These are phyloP conservation scores for Plantago coronopus DNA, from an alignment of 305 asterid species.

Conservation along the genomic window DNA sequence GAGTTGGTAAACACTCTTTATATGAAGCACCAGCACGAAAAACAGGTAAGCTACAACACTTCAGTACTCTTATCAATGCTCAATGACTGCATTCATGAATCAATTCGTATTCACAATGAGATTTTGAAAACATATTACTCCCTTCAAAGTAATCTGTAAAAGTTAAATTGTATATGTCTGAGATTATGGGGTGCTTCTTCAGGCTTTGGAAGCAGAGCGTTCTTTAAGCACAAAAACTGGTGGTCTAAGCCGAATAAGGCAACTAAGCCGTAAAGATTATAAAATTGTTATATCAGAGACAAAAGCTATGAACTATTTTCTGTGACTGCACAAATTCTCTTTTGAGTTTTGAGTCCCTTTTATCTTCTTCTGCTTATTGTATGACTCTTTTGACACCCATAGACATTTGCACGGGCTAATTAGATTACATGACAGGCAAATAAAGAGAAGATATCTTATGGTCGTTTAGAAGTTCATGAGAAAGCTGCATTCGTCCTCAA, in stretches of 20 bases:
- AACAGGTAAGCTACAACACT: slow-evolving; percentile 57
- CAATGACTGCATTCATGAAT: background rate
- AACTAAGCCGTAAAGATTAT: too few species aligned
- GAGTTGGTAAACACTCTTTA: slow-evolving; percentile 69
- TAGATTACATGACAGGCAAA: slow-evolving; percentile 42
- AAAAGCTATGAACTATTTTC: too few species aligned
- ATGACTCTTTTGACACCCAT: background rate
- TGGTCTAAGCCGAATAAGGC: too few species aligned
- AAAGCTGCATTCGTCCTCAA: slow-evolving; percentile 87
- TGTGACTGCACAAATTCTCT: too few species aligned
- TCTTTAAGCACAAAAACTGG: too few species aligned
- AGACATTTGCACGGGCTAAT: background rate
- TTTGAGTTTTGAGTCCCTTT: too few species aligned
- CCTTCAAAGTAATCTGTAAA: too few species aligned
- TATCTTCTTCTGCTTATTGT: background rate
- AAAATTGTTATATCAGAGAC: too few species aligned
- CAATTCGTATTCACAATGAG: too few species aligned
- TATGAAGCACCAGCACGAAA: slow-evolving; percentile 75
- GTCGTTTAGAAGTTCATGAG: slow-evolving; percentile 70
- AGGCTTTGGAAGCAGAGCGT: too few species aligned
- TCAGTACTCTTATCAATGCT: slow-evolving; percentile 2
- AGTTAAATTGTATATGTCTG: too few species aligned
- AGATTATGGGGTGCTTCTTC: too few species aligned
- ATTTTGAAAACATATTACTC: background rate
- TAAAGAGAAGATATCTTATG: slow-evolving; percentile 83